phyloP scores from a whole-genome alignment of 805 yeast genomes.

The Monosporozyma siamensis region DNA sequence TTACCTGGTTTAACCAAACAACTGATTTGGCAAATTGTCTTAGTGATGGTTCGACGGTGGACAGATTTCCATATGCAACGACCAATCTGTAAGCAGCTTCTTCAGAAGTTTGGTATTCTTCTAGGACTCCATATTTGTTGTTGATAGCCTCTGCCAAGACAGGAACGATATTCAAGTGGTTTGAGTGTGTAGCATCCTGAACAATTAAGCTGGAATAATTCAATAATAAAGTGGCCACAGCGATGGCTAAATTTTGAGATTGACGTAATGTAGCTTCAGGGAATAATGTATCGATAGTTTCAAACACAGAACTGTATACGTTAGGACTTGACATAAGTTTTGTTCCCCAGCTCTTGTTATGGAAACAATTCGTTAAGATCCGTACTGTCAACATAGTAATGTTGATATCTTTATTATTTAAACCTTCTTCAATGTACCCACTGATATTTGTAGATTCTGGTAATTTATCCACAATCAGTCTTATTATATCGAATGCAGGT shows the following conservation, averaged over 20 bases:
- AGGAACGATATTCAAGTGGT: conserved; percentile 20
- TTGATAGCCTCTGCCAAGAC: conserved; percentile 26
- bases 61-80: conserved; percentile 55
- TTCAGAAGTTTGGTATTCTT: conserved; percentile 32
- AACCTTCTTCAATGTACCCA: conserved; percentile 36
- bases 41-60: conserved; percentile 28
- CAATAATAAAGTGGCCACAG: conserved; percentile 42
- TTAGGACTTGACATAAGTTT: conserved; percentile 29
- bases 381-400: conserved; percentile 47
- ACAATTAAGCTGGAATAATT: conserved; percentile 38
- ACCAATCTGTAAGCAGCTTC: conserved; percentile 63
- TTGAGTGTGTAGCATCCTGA: conserved; percentile 19
- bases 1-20: conserved; percentile 22
- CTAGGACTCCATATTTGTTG: conserved; percentile 23
- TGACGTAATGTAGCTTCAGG: conserved; percentile 22
- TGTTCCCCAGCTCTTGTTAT: conserved; percentile 39
- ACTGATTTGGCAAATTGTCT: conserved; percentile 26
- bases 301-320: conserved; percentile 34
- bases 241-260: conserved; percentile 29
- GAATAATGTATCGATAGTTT: conserved; percentile 26
- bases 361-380: conserved; percentile 45
- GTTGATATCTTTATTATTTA: conserved; percentile 21
- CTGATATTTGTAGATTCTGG: conserved; percentile 33
- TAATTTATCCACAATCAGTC: conserved; percentile 39
- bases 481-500: conserved; percentile 51